phyloP scores from a whole-genome alignment of 805 yeast species.

The Cyberlindnera mycetangii region DNA sequence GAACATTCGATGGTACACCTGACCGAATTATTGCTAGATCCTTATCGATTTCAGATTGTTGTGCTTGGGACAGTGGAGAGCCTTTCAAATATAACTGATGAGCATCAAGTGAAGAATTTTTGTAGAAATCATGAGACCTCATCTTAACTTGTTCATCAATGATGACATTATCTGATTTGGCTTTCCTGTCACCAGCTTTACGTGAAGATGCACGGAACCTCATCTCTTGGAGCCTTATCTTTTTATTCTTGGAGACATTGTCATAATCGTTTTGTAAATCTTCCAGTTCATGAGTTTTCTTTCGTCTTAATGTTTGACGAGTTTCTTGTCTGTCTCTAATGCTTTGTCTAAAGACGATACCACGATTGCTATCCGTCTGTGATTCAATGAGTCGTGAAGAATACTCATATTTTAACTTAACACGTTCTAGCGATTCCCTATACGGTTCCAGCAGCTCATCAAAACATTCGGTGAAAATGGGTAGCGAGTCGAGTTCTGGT shows the following conservation, averaged over 20 bases:
- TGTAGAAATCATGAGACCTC: conserved; percentile 2
- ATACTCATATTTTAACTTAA: conserved; percentile 20
- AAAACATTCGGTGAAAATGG: conserved; percentile 26
- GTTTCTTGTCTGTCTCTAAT: conserved; percentile 17
- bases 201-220: conserved; percentile 19
- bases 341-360: conserved; percentile 25
- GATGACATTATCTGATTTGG: conserved; percentile 13
- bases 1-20: conserved; percentile 1
- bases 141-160: conserved; percentile 15
- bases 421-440: conserved; percentile 9
- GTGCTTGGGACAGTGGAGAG: conserved; percentile 11
- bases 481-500: conserved; percentile 15
- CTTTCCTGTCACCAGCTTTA: conserved; percentile 21
- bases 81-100: conserved; percentile 2
- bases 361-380: conserved; percentile 15
- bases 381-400: conserved; percentile 21
- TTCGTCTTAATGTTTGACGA: conserved; percentile 11
- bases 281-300: neutral
- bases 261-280: conserved; percentile 18
- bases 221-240: conserved; percentile 9
- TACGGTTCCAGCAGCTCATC: conserved; percentile 17
- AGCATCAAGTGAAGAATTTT: neutral
- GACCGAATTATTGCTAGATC: conserved; percentile 18
- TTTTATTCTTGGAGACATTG: conserved; percentile 12
- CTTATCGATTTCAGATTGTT: conserved; percentile 17